Conservation (phyloP, 495 filamentous ascomycete species). For the Aspergillus campestris region DNA sequence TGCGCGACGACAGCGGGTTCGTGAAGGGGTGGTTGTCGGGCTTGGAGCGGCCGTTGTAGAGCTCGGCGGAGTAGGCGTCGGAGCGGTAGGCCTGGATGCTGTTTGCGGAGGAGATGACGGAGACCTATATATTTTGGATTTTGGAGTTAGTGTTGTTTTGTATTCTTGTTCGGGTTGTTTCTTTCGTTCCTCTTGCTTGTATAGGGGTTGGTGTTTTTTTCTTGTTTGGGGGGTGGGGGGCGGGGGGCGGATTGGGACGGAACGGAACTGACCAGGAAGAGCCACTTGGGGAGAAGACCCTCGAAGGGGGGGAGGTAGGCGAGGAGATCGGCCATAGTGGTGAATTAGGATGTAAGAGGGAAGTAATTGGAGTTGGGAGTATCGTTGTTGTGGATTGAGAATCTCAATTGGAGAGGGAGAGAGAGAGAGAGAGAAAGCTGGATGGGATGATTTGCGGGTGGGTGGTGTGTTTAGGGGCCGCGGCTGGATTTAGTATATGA, state of each 20-base stretch:
- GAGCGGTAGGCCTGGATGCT: constrained; percentile 72
- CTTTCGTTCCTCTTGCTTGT: no score
- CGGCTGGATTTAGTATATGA: no score
- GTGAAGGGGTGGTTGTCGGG: constrained; percentile 38
- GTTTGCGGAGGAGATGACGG: constrained; percentile 70
- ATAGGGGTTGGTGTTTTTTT: no score
- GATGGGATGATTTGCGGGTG: no score
- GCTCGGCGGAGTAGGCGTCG: constrained; percentile 60
- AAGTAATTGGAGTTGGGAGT: no score
- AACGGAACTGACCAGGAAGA: constrained; percentile 45
- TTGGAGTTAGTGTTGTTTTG: constrained; percentile 6
- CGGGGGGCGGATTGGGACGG: neutral
- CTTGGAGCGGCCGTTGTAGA: constrained; percentile 52
- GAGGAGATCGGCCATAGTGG: constrained; percentile 25
- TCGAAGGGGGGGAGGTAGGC: constrained; percentile 45
- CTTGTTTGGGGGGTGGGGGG: neutral
- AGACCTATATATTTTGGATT: constrained; percentile 47
- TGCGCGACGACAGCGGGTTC: constrained; percentile 61
- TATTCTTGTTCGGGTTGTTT: no score
- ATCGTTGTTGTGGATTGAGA: no score
- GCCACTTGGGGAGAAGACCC: constrained; percentile 59
- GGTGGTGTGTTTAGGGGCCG: no score
- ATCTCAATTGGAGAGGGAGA: no score
- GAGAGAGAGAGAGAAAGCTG: no score
- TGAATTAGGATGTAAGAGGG: no score